Base-by-base conservation (phyloP, 371 early-diverging fungal genomes). In the Chytridium lagenaria region DNA sequence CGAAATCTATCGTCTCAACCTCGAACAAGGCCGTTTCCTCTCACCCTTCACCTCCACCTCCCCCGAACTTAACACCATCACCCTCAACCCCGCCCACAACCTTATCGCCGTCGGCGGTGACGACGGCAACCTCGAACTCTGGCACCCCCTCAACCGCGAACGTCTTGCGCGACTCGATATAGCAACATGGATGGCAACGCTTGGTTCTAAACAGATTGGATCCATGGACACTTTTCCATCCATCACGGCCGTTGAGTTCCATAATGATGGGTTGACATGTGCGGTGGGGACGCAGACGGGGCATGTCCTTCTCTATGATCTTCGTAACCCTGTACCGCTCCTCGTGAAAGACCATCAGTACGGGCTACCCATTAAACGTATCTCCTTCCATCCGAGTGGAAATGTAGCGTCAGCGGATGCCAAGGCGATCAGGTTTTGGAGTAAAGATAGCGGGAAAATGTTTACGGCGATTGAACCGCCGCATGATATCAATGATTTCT, bases 1-100 rank as follows among this genome's bases (percentile, higher is more conserved):
- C 38, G 95, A 96, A 81, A 90, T 98, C 3, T 99, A 94, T 79
- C 85, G 99, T 70, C 83, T 99, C 23, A 98, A 98, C 81, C 81
- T 99, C 50, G 96, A 95, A 28, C 93, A 95, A 76, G 99, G 99
- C 2, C 89, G 97, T 71, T 99, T 99, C 82, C 78, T 95, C 76
- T 92, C 88, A 67, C 86, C 95, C 7, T 83, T 98, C 50, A 82
- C 84, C 59, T 95, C 97, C 0, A 88, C 90, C 61, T 83, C 89
- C 10, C 86, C 88, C 22, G 97, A 93, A 61, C 85, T 97, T 73
- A 97, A 98, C 79, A 90, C 88, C 37, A 50, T 67, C 12, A 66
- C 51, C 12, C 90, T 98, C 76, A 96, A 93, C 78, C 93, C 93
- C 5, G 94, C 94, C 0, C 96, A 99, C 86, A 92, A 94, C 74